Percentiles rank a stretch among this genome's conserved stretches.
These are phyloP conservation scores for Plasmodium gallinaceum DNA, from an alignment of 169 alveolate genomes.

Conservation along the genomic window DNA sequence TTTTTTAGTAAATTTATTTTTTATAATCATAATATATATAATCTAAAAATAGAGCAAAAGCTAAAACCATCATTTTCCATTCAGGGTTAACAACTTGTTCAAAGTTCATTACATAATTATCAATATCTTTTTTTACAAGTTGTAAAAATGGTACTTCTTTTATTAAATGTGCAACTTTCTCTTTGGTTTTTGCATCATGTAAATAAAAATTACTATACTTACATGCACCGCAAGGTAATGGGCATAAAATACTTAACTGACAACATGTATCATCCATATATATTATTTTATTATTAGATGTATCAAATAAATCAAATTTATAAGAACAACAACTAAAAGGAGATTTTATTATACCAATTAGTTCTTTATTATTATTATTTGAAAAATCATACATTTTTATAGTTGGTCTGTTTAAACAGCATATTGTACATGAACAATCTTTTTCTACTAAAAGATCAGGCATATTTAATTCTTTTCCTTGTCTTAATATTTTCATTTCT, in stretches of 20 bases:
- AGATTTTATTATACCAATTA: slow-evolving; percentile 53
- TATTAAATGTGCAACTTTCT: slow-evolving; percentile 51
- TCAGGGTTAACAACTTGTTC: slow-evolving; percentile 62
- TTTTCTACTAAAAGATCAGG: slow-evolving; percentile 67
- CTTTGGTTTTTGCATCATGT: slow-evolving; percentile 68
- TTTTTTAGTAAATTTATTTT: too few relatives aligned
- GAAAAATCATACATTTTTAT: slow-evolving; percentile 72
- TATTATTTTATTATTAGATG: slow-evolving; percentile 55
- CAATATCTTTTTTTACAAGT: slow-evolving; percentile 59
- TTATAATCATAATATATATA: slow-evolving; percentile 59
- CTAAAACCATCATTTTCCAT: slow-evolving; percentile 75
- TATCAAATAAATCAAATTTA: slow-evolving; percentile 65
- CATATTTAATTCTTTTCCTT: slow-evolving; percentile 51
- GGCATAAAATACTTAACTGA: slow-evolving; percentile 51
- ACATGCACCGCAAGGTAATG: slow-evolving; percentile 62
- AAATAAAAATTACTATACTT: slow-evolving; percentile 57
- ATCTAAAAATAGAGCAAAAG: slow-evolving; percentile 66
- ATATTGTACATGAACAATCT: slow-evolving; percentile 56
- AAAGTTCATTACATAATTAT: slow-evolving; percentile 49
- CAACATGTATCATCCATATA: slow-evolving; percentile 76
- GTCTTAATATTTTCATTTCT: slow-evolving; percentile 49
- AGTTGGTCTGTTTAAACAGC: slow-evolving; percentile 64
- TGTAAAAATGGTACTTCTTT: slow-evolving; percentile 68
- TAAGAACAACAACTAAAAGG: slow-evolving; percentile 69
- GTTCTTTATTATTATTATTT: slow-evolving; percentile 63